These are phyloP conservation scores for Protomyces arabidopsidicola DNA, from an alignment of 1,139 yeast genomes.

Conservation along the genomic window DNA sequence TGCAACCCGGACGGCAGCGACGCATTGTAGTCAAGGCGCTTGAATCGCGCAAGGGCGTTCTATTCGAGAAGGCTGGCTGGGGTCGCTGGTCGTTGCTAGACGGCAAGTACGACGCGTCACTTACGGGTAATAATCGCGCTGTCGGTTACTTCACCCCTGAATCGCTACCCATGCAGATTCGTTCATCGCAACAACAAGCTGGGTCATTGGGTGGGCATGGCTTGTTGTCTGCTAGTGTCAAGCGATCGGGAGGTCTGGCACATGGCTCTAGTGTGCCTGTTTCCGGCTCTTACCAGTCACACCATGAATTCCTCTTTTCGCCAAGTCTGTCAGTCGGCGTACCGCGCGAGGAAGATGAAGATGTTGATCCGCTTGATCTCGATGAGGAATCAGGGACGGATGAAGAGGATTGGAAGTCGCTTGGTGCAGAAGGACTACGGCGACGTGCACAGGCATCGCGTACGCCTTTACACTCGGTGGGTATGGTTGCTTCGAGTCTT, in stretches of 20 bases:
- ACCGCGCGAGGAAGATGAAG: conserved; percentile 29
- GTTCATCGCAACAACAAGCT: not conserved
- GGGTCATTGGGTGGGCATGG: not conserved
- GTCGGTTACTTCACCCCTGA: conserved; percentile 17
- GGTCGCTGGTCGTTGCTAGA: conserved; percentile 84
- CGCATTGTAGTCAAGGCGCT: conserved; percentile 83
- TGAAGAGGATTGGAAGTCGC: conserved; percentile 91
- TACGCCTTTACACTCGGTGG: conserved; percentile 1
- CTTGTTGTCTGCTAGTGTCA: conserved; percentile 3
- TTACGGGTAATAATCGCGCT: not conserved
- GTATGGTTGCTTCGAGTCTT: not conserved
- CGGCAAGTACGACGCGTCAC: not conserved
- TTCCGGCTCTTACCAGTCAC: conserved; percentile 6
- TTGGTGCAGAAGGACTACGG: conserved; percentile 60
- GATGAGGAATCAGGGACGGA: conserved; percentile 56
- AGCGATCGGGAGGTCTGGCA: not conserved
- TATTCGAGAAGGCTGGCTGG: conserved; percentile 96
- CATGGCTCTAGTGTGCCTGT: conserved; percentile 4
- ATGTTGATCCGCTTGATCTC: conserved; percentile 29
- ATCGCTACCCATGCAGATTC: conserved; percentile 10
- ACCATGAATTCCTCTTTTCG: conserved; percentile 20
- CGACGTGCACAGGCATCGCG: conserved; percentile 5
- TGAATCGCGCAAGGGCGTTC: conserved; percentile 55
- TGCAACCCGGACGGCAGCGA: conserved; percentile 83
- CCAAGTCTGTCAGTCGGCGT: conserved; percentile 22